These are phyloP conservation scores for Plasmopara muralis DNA, from an alignment of 352 stramenopile genomes.

Conservation along the genomic window DNA sequence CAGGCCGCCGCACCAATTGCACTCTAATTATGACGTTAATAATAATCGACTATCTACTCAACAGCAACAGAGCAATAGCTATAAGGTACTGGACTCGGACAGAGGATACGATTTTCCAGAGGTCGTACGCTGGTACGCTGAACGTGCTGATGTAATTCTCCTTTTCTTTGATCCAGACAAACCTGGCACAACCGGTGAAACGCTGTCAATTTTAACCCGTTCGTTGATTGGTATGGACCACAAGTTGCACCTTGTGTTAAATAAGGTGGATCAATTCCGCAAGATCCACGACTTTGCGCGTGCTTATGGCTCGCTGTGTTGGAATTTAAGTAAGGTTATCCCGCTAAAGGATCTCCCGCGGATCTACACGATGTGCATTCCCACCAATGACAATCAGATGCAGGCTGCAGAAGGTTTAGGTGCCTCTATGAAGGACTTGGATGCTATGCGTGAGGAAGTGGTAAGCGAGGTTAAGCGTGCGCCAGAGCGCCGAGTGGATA, in stretches of 20 bases:
- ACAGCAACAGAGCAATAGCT: constrained; percentile 26
- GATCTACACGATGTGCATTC: constrained; percentile 99
- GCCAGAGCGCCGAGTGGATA: constrained; percentile 97
- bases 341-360: constrained; percentile 98
- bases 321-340: constrained; percentile 98
- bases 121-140: constrained; percentile 97
- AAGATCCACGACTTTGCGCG: constrained; percentile 99
- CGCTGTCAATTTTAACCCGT: constrained; percentile 95
- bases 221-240: constrained; percentile 97
- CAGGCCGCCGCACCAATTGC: constrained; percentile 43
- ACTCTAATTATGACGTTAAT: constrained; percentile 36
- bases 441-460: constrained; percentile 95
- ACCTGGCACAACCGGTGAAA: constrained; percentile 98
- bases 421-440: constrained; percentile 90
- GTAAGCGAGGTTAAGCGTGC: constrained; percentile 96
- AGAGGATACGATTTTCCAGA: constrained; percentile 97
- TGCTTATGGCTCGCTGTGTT: constrained; percentile 98
- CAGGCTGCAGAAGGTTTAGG: constrained; percentile 47
- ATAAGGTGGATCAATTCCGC: constrained; percentile 98
- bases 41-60: constrained; percentile 28
- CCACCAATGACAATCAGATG: constrained; percentile 58
- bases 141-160: constrained; percentile 98
- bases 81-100: constrained; percentile 50
- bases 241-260: constrained; percentile 99
- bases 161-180: constrained; percentile 99